Percentiles rank a stretch among this genome's conserved stretches.
Evolutionary conservation across 2,329 filamentous ascomycete genomes (phyloP).

Genomic region (Colletotrichum paranaense): DNA sequence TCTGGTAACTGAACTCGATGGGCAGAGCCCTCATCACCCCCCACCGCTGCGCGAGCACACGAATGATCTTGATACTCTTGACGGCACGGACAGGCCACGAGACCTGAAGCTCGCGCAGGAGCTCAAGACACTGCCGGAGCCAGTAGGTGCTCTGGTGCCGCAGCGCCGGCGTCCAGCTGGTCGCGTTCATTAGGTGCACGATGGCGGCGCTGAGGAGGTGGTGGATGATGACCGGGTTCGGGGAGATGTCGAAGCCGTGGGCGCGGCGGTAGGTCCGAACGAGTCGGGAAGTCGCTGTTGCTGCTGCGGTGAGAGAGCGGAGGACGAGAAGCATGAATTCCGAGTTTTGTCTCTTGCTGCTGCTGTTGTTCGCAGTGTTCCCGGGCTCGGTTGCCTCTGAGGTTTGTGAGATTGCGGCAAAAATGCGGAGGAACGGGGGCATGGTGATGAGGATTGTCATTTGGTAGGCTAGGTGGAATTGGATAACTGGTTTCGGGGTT

Average conservation of each 20-base stretch:
- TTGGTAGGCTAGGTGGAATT: constrained; percentile 36
- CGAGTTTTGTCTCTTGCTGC: not conserved
- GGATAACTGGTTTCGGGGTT: constrained; percentile 32
- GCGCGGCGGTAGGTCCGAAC: constrained; percentile 31
- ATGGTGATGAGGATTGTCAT: constrained; percentile 36
- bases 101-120: constrained; percentile 17
- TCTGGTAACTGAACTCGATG: constrained; percentile 12
- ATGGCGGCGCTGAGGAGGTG: constrained; percentile 36
- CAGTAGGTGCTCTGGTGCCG: constrained; percentile 33
- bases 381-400: not conserved
- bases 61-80: constrained; percentile 25
- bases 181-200: constrained; percentile 36
- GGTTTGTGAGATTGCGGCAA: constrained; percentile 19
- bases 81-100: constrained; percentile 16
- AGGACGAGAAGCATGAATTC: constrained; percentile 33
- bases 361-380: not conserved
- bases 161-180: constrained; percentile 26
- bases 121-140: constrained; percentile 35
- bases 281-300: constrained; percentile 25
- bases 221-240: constrained; percentile 36
- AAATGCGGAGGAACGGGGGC: constrained; percentile 35
- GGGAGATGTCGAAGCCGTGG: constrained; percentile 24
- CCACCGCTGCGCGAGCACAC: constrained; percentile 23
- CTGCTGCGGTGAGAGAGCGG: constrained; percentile 33
- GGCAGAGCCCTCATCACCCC: constrained; percentile 29